phyloP scores from a whole-genome alignment of 148 eudicot species.

The Fagopyrum esculentum region DNA sequence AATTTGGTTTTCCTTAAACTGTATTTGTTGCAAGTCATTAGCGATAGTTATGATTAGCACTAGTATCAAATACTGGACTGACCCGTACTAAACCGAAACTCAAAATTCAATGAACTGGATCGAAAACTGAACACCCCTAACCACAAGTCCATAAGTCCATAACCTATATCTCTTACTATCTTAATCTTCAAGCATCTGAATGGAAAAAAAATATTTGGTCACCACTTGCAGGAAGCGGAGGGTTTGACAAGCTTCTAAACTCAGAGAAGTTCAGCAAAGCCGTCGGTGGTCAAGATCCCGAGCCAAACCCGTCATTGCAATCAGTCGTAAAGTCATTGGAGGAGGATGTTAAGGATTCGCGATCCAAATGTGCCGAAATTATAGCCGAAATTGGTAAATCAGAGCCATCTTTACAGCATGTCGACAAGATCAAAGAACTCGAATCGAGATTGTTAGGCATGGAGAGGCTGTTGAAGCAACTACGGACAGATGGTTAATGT shows the following conservation, averaged over 20 bases:
- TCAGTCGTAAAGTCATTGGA: slow-evolving; percentile 59
- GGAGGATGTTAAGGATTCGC: slow-evolving; percentile 47
- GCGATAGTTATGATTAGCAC: too few relatives aligned
- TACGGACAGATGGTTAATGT: slow-evolving; percentile 32
- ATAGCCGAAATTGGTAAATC: slow-evolving; percentile 28
- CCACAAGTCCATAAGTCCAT: too few relatives aligned
- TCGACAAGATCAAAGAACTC: slow-evolving; percentile 50
- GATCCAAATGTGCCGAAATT: slow-evolving; percentile 54
- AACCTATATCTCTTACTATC: neutral
- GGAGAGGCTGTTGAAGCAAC: slow-evolving; percentile 46
- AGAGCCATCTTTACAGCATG: slow-evolving; percentile 39
- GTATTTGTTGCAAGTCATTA: too few relatives aligned
- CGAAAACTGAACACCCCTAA: too few relatives aligned
- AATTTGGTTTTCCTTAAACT: neutral
- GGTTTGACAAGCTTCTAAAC: slow-evolving; percentile 56
- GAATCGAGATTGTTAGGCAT: slow-evolving; percentile 56
- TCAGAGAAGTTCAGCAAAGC: slow-evolving; percentile 31
- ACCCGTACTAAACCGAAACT: too few relatives aligned
- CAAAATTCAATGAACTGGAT: too few relatives aligned
- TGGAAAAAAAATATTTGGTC: neutral
- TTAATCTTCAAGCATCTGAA: neutral
- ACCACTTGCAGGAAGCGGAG: slow-evolving; percentile 55
- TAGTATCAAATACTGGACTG: too few relatives aligned
- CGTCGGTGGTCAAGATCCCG: neutral
- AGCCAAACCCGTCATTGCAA: slow-evolving; percentile 20